Evolutionary conservation across 371 early-diverging fungal species (phyloP).

Genomic region (Batkoa obscura): DNA sequence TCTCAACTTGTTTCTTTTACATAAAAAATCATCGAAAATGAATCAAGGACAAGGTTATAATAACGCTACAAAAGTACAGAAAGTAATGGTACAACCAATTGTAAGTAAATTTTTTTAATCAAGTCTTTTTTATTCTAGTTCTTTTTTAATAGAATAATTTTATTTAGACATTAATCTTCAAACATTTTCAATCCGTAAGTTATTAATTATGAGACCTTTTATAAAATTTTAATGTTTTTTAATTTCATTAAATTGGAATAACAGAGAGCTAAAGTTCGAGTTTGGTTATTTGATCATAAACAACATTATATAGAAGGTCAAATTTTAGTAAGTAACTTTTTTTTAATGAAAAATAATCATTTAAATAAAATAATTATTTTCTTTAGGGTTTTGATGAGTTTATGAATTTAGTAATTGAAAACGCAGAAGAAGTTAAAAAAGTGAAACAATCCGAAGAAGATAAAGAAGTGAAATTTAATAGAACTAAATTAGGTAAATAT

Average conservation of each 20-base stretch:
- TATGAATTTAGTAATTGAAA: slow-evolving; percentile 85
- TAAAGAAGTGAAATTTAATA: slow-evolving; percentile 9
- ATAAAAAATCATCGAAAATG: too few relatives aligned
- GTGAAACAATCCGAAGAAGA: slow-evolving; percentile 35
- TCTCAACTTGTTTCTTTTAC: too few relatives aligned
- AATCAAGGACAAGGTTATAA: too few relatives aligned
- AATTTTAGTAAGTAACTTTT: slow-evolving; percentile 34
- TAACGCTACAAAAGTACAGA: slow-evolving; percentile 64
- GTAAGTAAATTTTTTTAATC: slow-evolving; percentile 21
- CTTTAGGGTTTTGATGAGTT: slow-evolving; percentile 91
- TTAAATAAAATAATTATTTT: background rate
- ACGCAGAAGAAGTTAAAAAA: slow-evolving; percentile 69
- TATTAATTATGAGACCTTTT: background rate
- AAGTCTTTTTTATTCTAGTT: background rate
- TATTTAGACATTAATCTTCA: slow-evolving; percentile 76
- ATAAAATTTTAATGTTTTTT: slow-evolving; percentile 1
- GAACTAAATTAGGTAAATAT: background rate
- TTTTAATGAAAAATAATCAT: too few relatives aligned
- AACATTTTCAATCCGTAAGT: slow-evolving; percentile 56
- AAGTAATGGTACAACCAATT: slow-evolving; percentile 94
- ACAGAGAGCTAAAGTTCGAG: slow-evolving; percentile 71
- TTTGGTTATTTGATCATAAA: slow-evolving; percentile 82
- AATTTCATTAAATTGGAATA: too few relatives aligned
- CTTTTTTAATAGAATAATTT: background rate
- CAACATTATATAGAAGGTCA: slow-evolving; percentile 77